phyloP scores from a whole-genome alignment of 192 early-diverging fungal species.

The Podila verticillata region DNA sequence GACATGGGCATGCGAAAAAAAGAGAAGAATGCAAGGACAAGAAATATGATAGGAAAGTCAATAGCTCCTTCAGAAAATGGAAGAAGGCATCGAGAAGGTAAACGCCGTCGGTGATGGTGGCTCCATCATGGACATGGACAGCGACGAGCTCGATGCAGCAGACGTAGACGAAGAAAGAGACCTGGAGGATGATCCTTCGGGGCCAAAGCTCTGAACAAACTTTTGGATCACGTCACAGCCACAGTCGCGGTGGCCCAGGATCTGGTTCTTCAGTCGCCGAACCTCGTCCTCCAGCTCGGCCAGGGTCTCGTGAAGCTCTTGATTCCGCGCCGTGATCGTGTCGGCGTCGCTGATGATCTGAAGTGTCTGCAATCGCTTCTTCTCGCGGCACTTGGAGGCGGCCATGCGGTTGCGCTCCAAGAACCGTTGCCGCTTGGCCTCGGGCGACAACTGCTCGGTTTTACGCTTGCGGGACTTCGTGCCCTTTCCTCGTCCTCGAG shows the following conservation, averaged over 20 bases:
- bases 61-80: neutral
- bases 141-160: neutral
- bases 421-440: conserved; percentile 47
- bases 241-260: conserved; percentile 37
- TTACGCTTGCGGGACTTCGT: conserved; percentile 15
- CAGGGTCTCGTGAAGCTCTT: conserved; percentile 30
- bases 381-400: conserved; percentile 41
- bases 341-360: conserved; percentile 44
- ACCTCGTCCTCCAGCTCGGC: conserved; percentile 36
- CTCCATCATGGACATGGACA: too few species aligned
- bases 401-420: conserved; percentile 54
- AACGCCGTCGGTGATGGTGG: too few species aligned
- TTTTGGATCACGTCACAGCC: conserved; percentile 45
- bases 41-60: neutral
- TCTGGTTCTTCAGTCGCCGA: conserved; percentile 36
- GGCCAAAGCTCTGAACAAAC: conserved; percentile 32
- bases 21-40: neutral
- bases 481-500: neutral
- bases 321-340: conserved; percentile 34
- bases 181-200: neutral
- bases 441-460: conserved; percentile 19
- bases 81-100: conserved; percentile 3
- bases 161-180: too few species aligned
- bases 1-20: neutral
- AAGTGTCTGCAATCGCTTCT: conserved; percentile 44